Evolutionary conservation across 1,284 basidiomycete genomes (phyloP).

Genomic region (Ganoderma sinense): DNA sequence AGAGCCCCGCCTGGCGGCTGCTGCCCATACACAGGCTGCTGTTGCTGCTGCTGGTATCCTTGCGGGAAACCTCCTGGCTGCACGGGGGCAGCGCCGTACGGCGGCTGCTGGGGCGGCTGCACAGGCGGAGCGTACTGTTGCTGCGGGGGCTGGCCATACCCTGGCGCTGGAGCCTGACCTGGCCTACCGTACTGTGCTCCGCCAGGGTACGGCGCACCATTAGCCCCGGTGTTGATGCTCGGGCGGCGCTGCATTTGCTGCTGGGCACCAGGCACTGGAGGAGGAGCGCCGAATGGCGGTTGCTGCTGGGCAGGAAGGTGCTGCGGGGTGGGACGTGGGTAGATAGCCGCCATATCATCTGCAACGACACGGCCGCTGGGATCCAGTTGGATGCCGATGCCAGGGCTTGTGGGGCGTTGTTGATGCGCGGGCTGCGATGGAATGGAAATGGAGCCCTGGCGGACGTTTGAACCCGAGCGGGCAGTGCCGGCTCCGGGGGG

Average conservation of each 20-base stretch:
- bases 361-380: constrained; percentile 80
- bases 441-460: constrained; percentile 36
- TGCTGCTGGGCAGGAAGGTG: constrained; percentile 35
- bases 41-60: constrained; percentile 18
- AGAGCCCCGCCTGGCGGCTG: constrained; percentile 28
- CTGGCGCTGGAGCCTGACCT: constrained; percentile 27
- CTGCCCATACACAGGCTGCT: constrained; percentile 17
- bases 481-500: constrained; percentile 24
- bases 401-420: constrained; percentile 47
- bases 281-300: constrained; percentile 33
- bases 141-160: constrained; percentile 26
- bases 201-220: constrained; percentile 25
- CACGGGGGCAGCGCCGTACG: constrained; percentile 43
- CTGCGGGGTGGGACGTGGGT: constrained; percentile 43
- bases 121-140: constrained; percentile 3
- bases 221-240: constrained; percentile 33
- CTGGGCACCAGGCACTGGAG: constrained; percentile 36
- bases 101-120: constrained; percentile 32
- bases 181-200: constrained; percentile 23
- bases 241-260: constrained; percentile 39
- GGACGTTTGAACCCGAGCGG: constrained; percentile 25
- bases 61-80: constrained; percentile 40
- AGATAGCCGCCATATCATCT: constrained; percentile 79
- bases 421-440: constrained; percentile 34
- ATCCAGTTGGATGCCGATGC: constrained; percentile 81